A percentile compares a stretch with the other conserved stretches of the same genome.
Conservation (phyloP, 2,329 filamentous ascomycete species). For the Apiospora hydei region DNA sequence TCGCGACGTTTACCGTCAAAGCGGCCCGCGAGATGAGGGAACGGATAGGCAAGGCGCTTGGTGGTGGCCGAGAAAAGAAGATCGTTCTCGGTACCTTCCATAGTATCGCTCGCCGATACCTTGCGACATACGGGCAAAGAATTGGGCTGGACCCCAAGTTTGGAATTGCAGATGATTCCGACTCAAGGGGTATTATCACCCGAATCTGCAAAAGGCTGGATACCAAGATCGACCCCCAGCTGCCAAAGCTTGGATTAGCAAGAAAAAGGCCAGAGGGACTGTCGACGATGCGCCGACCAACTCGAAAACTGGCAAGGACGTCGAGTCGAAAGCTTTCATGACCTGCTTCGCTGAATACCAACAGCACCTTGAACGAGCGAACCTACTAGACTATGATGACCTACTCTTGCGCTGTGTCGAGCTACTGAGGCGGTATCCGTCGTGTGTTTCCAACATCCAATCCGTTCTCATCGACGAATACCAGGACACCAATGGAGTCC, state of each 20-base stretch:
- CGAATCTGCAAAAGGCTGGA: conserved; percentile 81
- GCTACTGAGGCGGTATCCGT: conserved; percentile 74
- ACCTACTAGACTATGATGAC: conserved; percentile 94
- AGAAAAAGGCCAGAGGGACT: conserved; percentile 65
- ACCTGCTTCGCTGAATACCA: conserved; percentile 80
- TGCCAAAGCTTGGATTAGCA: conserved; percentile 80
- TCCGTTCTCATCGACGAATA: conserved; percentile 96
- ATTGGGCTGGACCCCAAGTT: conserved; percentile 87
- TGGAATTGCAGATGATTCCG: conserved; percentile 85
- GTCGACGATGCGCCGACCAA: conserved; percentile 45
- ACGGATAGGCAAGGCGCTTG: conserved; percentile 82
- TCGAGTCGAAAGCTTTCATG: conserved; percentile 66
- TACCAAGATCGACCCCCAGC: conserved; percentile 72
- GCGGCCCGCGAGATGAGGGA: conserved; percentile 93
- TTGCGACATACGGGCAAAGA: conserved; percentile 81
- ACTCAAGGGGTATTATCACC: conserved; percentile 80
- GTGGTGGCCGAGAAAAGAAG: conserved; percentile 75
- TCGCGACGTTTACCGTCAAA: conserved; percentile 97
- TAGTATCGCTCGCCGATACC: conserved; percentile 85
- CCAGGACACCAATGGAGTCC: conserved; percentile 94
- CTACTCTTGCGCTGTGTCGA: conserved; percentile 84
- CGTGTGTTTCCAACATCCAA: conserved; percentile 88
- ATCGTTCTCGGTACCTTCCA: conserved; percentile 94
- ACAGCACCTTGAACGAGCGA: conserved; percentile 74
- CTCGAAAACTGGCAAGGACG: conserved; percentile 51